Base-by-base conservation (phyloP, 352 stramenopile genomes). In the Pythium graminicola region DNA sequence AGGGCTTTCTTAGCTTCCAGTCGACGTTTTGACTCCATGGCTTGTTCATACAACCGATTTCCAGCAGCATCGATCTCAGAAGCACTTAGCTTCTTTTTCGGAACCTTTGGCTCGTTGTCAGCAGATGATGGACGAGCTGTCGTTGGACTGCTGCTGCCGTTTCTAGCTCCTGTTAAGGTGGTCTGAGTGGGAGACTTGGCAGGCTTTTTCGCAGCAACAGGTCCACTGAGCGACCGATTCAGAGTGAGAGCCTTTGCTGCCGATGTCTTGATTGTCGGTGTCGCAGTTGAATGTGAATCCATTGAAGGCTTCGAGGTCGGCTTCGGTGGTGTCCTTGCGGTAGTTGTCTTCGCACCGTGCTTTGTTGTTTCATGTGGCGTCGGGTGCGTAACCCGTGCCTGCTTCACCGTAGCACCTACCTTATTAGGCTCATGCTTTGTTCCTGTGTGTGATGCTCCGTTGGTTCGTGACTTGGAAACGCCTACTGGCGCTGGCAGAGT, bases 41-140 rank as follows among this genome's bases (percentile, higher is more conserved):
- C 78, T 43, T 80, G 66, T 23, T 77, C 67, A 24, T 89, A 87
- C 17, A 89, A 50, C 4, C 78, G 76, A 16, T 75, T 86, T 29
- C 65, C 75, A 19, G 72, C 68, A 4, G 75, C 73, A 47, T 85
- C 68, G 1, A 68, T 64, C 29, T 83, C 71, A 1, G 63, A 72
- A 10, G 69, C 64, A 26, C 72, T 86, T 4, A 87, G 50, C 32
- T 76, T 72, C 50, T 86, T 89, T 43, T 80, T 77, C 2, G 31
- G 14, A 13, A 43, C 16, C 17, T 42, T 60, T 8, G n/a, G 28
- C 10, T 65, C 57, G 6, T 1, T 38, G 8, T 50, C 57, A 19
- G 29, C 2, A 10, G 40, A n/a, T 4, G 23, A 16, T 44, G 33
- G 13, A 50, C 20, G 9, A 27, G 35, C 14, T 33, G 38, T 14